Conservation (phyloP, 768 basidiomycete genomes). For the Agrocybe pediades region DNA sequence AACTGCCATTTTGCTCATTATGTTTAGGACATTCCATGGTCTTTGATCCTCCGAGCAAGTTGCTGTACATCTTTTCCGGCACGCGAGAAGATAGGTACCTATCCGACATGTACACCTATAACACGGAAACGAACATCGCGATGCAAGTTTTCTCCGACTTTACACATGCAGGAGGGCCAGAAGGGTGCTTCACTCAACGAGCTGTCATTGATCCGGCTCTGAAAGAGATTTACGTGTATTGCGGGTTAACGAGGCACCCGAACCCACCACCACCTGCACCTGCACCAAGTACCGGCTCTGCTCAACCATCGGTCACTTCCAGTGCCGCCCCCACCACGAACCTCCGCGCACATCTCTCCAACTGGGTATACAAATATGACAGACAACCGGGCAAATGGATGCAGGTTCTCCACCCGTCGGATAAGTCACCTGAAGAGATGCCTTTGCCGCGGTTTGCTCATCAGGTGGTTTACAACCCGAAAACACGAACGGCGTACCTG, state of each 20-base stretch:
- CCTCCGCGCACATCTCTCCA: conserved; percentile 49
- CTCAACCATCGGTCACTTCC: too few relatives aligned
- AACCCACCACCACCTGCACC: too few relatives aligned
- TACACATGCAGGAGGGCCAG: conserved; percentile 61
- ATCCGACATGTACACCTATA: conserved; percentile 77
- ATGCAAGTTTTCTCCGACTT: conserved; percentile 68
- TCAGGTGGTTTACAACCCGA: conserved; percentile 73
- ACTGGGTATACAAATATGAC: conserved; percentile 71
- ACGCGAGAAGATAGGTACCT: conserved; percentile 67
- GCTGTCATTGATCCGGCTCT: conserved; percentile 66
- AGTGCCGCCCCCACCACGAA: conserved; percentile 37
- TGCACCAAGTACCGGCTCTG: too few relatives aligned
- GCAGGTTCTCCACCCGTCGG: conserved; percentile 47
- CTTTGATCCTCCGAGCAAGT: conserved; percentile 58
- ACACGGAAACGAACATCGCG: conserved; percentile 57
- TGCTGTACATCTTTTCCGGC: conserved; percentile 75
- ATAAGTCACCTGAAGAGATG: conserved; percentile 27
- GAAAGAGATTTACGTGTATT: conserved; percentile 77
- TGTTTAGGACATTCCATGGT: conserved; percentile 81
- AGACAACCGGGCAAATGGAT: conserved; percentile 67
- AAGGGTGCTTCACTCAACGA: conserved; percentile 73
- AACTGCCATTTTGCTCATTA: background rate
- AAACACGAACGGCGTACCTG: conserved; percentile 57
- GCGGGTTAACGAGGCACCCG: conserved; percentile 53
- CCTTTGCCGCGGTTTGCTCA: conserved; percentile 76